Evolutionary conservation across 139 green algal genomes (phyloP), one percentile per base, ranked within the genome.

Genomic region (Edaphochlamys debaryana): DNA sequence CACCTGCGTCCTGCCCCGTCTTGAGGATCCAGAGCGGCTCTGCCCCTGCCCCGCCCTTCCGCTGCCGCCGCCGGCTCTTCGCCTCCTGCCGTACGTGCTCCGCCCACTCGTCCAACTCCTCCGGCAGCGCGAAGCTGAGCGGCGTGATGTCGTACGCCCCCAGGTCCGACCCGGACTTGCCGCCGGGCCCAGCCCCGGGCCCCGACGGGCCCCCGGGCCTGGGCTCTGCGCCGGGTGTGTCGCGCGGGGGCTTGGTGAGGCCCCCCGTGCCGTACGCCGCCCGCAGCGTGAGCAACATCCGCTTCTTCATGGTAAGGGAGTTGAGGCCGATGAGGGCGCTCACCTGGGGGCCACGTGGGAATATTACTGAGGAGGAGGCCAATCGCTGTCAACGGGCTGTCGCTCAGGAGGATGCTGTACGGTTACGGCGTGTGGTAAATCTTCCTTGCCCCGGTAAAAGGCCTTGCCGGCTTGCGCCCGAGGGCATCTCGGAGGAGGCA

Each of bases 281-380:
- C 29, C 64, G 40, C 71, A 92, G 85, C 37, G 88, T 89, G 45
- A 85, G 78, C 74, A 91, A 54, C 87, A 92, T 87, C 27, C 85
- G 76, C 64, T 94, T 94, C 87, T 94, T 94, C 88, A 93, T 93
- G 27, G 88, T 92, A 0, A 94, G 80, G 74, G 81, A 79, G 79
- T 92, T 92, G 60, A 94, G 87, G 0, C 90, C 90, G 30, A 87
- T 85, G 48, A 94, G 62, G 11, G 84, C 88, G 64, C 79, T 91
- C 29, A 94, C 84, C 38, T 83, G 77, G 6, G 67, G 22, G 7
- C 8, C 15, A 27, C 23, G 19, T 38, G 60, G 7, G 27, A n/a
- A n/a, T n/a, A n/a, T n/a, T n/a, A n/a, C n/a, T n/a, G n/a, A n/a
- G n/a, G n/a, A n/a, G n/a, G n/a, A n/a, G n/a, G n/a, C n/a, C n/a